These are phyloP conservation scores for Cytauxzoon felis DNA, from an alignment of 169 alveolate species.

Conservation along the genomic window DNA sequence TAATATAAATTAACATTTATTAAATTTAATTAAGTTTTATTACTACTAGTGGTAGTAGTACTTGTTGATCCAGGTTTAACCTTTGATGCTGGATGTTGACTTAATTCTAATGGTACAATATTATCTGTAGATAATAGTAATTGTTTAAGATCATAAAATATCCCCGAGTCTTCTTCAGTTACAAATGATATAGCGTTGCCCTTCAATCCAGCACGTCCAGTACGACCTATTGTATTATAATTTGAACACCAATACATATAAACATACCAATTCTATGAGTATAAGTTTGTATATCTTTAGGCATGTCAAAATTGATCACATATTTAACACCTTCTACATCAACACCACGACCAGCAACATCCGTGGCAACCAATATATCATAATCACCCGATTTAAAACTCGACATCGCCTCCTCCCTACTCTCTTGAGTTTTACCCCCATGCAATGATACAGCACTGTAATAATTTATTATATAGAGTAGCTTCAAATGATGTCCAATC, in stretches of 20 bases:
- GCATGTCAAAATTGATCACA: conserved; percentile 97
- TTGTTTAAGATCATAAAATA: conserved; percentile 88
- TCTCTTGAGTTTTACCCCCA: conserved; percentile 91
- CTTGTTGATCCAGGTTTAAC: conserved; percentile 73
- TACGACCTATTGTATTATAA: conserved; percentile 87
- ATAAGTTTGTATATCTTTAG: conserved; percentile 92
- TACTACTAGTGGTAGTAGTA: conserved; percentile 28
- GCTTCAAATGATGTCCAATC: too few relatives aligned
- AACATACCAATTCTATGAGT: conserved; percentile 88
- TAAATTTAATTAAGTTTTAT: too few relatives aligned
- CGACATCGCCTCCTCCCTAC: conserved; percentile 88
- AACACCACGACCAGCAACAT: conserved; percentile 97
- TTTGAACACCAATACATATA: background rate
- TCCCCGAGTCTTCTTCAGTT: conserved; percentile 86
- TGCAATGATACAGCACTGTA: conserved; percentile 79
- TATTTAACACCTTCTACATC: conserved; percentile 92
- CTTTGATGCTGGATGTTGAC: conserved; percentile 83
- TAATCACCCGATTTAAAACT: conserved; percentile 84
- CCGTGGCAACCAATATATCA: conserved; percentile 96
- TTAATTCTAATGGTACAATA: conserved; percentile 87
- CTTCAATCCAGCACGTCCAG: conserved; percentile 97
- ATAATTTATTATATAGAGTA: background rate
- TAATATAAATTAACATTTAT: too few relatives aligned
- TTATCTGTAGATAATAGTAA: conserved; percentile 83
- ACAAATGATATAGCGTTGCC: conserved; percentile 94